These are phyloP conservation scores for Baorangia bicolor DNA, from an alignment of 768 basidiomycete species.

Conservation along the genomic window DNA sequence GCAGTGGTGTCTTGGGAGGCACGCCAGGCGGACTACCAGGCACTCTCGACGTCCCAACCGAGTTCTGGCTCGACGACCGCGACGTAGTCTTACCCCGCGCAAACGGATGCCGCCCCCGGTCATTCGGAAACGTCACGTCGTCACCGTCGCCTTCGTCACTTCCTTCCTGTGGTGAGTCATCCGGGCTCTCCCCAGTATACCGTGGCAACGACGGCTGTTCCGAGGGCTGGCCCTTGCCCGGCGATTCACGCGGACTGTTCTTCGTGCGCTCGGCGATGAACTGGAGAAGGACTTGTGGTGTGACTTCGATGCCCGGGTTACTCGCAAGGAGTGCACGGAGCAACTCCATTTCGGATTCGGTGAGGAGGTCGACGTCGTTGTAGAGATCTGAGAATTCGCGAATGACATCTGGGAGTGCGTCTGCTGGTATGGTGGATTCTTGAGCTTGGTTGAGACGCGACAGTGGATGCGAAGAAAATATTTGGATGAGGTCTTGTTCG, in stretches of 20 bases:
- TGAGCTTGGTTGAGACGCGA: constrained; percentile 56
- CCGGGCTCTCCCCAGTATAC: constrained; percentile 30
- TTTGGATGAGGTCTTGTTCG: constrained; percentile 61
- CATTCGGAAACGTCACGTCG: constrained; percentile 35
- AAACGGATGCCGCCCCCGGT: constrained; percentile 39
- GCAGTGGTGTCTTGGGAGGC: constrained; percentile 52
- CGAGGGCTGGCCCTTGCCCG: constrained; percentile 14
- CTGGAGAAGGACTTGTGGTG: constrained; percentile 60
- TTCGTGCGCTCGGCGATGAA: constrained; percentile 65
- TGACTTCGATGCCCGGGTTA: constrained; percentile 66
- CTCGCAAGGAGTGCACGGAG: constrained; percentile 55
- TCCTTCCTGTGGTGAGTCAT: constrained; percentile 34
- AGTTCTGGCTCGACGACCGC: constrained; percentile 61
- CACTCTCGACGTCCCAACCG: constrained; percentile 42
- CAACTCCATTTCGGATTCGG: constrained; percentile 57
- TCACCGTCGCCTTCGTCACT: constrained; percentile 36
- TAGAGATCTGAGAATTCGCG: constrained; percentile 59
- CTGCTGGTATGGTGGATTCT: constrained; percentile 66
- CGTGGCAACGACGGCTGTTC: constrained; percentile 15
- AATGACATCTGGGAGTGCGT: constrained; percentile 69
- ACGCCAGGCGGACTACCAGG: constrained; percentile 55
- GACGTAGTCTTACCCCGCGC: constrained; percentile 31
- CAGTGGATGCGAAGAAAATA: constrained; percentile 66
- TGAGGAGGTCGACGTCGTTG: constrained; percentile 62
- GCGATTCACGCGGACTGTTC: constrained; percentile 31